These are phyloP conservation scores for Paramecium tetraurelia DNA, from an alignment of 73 alveolate genomes.

Conservation along the genomic window DNA sequence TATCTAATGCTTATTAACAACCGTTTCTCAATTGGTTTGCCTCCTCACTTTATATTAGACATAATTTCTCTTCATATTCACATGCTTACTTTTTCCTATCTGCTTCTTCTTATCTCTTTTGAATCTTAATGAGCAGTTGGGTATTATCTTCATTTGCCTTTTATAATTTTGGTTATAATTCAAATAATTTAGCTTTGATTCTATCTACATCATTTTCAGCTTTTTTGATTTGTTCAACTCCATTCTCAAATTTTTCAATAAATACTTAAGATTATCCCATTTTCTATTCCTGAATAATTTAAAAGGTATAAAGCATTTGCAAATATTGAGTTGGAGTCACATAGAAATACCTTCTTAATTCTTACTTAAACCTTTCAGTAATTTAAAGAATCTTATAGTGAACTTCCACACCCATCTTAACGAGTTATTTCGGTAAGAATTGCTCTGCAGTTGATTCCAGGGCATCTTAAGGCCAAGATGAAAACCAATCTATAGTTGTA, in stretches of 20 bases:
- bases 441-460: constrained; percentile 59
- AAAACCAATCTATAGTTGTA: constrained; percentile 76
- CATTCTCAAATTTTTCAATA: constrained; percentile 35
- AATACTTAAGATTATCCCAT: not conserved
- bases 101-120: constrained; percentile 70
- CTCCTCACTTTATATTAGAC: constrained; percentile 66
- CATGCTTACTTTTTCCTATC: constrained; percentile 65
- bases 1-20: constrained; percentile 84
- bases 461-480: constrained; percentile 74
- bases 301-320: constrained; percentile 94
- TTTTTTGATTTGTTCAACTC: constrained; percentile 76
- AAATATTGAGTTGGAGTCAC: constrained; percentile 99
- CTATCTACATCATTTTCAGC: constrained; percentile 87
- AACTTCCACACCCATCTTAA: constrained; percentile 95
- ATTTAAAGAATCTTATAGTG: constrained; percentile 92
- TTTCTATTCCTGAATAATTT: constrained; percentile 71
- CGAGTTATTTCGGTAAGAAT: constrained; percentile 78
- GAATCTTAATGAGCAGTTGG: not conserved
- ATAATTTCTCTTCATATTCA: constrained; percentile 54
- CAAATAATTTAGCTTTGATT: constrained; percentile 81
- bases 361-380: constrained; percentile 85
- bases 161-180: constrained; percentile 85
- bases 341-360: constrained; percentile 96
- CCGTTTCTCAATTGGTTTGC: constrained; percentile 77
- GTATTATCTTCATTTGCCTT: constrained; percentile 71